Evolutionary conservation across 73 alveolate genomes (phyloP), one percentile per base, ranked within the genome.

Genomic region (Diophrys appendiculata): DNA sequence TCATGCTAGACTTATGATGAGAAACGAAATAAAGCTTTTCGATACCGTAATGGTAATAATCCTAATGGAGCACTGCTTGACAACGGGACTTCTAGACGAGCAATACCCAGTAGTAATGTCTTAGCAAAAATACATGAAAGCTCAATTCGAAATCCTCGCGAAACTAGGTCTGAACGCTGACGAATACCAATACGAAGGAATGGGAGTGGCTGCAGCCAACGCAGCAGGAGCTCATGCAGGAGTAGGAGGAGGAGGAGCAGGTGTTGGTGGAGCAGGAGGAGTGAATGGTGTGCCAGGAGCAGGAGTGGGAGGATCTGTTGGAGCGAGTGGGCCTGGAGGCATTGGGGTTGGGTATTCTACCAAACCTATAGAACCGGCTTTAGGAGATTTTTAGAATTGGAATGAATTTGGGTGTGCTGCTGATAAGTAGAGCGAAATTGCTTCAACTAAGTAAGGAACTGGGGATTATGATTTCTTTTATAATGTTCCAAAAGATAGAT

Each of bases 1-100:
- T n/a, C 98, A 93, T 81, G 96, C 98, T 24, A 78, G 95, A 52
- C 76, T 93, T 3, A 87, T 91, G 90, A 74, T 72, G 33, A 90
- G 89, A 76, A 72, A 86, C 33, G 90, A 87, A 18, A 88, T 93
- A 3, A 86, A 76, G 53, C 79, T 77, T n/a, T 91, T 77, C 75
- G 98, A 93, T 81, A 90, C 92, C 2, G 81, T 90, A 0, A 55
- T 81, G 32, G 91, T 81, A 5, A 78, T 93, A 28, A 82, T 91
- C 33, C 79, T 93, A 22, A 71, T 68, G 84, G 92, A 84, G 78
- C 92, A 84, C 33, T 84, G 92, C 43, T 55, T 84, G 23, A 77
- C 53, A 27, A 73, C 92, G 0, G 88, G 88, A 0, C 80, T 84
- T 0, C 68, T 65, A 25, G 75, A 52, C 8, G 92, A 84, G 33